Base-by-base conservation (phyloP, 2,329 filamentous ascomycete species). In the Trichocomaceae sp. region DNA sequence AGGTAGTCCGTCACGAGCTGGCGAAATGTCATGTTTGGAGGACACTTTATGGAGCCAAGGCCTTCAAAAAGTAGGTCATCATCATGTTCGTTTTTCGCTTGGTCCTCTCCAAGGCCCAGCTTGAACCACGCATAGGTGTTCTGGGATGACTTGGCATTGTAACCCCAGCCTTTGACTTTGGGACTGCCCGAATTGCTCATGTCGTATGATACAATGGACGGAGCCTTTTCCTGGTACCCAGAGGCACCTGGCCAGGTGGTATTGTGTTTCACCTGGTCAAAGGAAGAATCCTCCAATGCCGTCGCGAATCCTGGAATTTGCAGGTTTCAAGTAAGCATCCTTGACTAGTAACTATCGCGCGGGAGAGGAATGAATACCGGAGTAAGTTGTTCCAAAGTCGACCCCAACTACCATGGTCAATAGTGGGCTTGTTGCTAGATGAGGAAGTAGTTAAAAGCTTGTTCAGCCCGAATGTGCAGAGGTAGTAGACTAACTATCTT, bases 351-450 rank as follows among this genome's bases (percentile, higher is more conserved):
- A 26, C n/a, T n/a, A n/a, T 13, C 3, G 12, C 5, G 20, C 1
- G 17, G 17, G 17, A n/a, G 13, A n/a, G 6, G 10, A 23, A 15
- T 7, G 10, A 17, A 20, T 19, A 57, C 55, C 55, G 15, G 55
- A 57, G 20, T 44, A 57, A 2, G 55, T 57, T n/a, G 55, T 53
- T 10, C 55, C 50, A 26, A 57, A 57, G 17, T 57, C 55, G 1
- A 57, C 37, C 1, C 55, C 55, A 5, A 54, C 46, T 13, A 41
- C 33, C 44, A 53, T 37, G n/a, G 29, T 35, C 6, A 33, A 5
- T 2, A 47, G 41, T 37, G 33, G 12, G 4, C 9, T 37, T 1
- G 12, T n/a, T 15, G 33, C 33, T 37, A 37, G 15, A 37, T 5
- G 12, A 37, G 12, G n/a, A 37, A 37, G 15, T 9, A 37, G 33